Evolutionary conservation across 1,139 yeast species (phyloP).

Genomic region (Arxiozyma telluris): DNA sequence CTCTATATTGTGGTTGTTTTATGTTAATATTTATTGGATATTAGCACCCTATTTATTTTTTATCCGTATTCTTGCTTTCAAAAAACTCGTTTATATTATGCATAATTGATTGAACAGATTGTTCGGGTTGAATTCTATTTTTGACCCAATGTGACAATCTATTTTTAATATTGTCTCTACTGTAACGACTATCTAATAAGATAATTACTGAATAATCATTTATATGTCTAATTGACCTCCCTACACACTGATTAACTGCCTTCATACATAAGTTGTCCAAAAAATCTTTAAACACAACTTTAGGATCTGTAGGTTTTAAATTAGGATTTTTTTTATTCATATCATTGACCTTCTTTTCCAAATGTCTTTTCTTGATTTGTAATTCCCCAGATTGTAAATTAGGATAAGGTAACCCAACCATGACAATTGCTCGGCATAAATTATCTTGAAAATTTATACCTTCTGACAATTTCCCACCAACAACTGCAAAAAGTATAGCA

Average conservation of each 20-base stretch:
- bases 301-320: conserved; percentile 19
- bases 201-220: conserved; percentile 73
- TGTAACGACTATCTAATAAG: conserved; percentile 61
- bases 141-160: conserved; percentile 78
- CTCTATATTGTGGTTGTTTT: not conserved
- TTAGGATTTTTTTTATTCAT: conserved; percentile 16
- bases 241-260: conserved; percentile 87
- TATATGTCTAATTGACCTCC: conserved; percentile 81
- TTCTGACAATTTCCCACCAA: conserved; percentile 90
- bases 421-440: conserved; percentile 75
- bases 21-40: not conserved
- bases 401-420: conserved; percentile 89
- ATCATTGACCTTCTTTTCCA: conserved; percentile 39
- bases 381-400: conserved; percentile 78
- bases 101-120: conserved; percentile 14
- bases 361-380: conserved; percentile 59
- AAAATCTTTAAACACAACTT: conserved; percentile 34
- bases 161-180: conserved; percentile 38
- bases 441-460: conserved; percentile 88
- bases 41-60: not conserved
- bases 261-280: conserved; percentile 87
- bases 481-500: conserved; percentile 72
- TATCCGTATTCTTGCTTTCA: not conserved
- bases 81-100: conserved; percentile 18
- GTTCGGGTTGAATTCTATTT: conserved; percentile 32